These are phyloP conservation scores for Huiozyma naganishii DNA, from an alignment of 805 yeast genomes.

Conservation along the genomic window DNA sequence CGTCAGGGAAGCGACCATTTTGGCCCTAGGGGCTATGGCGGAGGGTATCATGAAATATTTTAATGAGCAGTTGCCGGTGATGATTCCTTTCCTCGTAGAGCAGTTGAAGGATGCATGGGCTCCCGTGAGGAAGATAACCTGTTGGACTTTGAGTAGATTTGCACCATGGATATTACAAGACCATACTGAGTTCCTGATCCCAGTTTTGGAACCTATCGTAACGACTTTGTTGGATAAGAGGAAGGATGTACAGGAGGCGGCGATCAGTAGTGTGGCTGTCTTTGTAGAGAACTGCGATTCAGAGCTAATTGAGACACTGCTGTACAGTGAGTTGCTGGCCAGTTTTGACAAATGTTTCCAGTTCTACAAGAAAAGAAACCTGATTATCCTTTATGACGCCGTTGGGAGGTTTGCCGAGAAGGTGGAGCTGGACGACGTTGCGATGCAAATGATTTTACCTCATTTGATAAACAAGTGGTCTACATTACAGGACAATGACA, in stretches of 20 bases:
- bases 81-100: conserved; percentile 78
- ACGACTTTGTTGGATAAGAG: conserved; percentile 68
- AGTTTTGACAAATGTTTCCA: conserved; percentile 67
- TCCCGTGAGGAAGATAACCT: conserved; percentile 81
- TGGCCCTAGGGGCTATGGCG: conserved; percentile 92
- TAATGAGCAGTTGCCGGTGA: conserved; percentile 59
- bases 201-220: conserved; percentile 70
- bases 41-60: conserved; percentile 74
- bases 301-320: conserved; percentile 46
- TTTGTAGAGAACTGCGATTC: conserved; percentile 71
- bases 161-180: conserved; percentile 71
- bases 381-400: conserved; percentile 78
- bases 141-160: conserved; percentile 91
- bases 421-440: conserved; percentile 44
- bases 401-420: conserved; percentile 82
- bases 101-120: conserved; percentile 66
- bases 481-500: conserved; percentile 59
- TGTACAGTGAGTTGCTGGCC: conserved; percentile 50
- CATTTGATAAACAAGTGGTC: conserved; percentile 82
- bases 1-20: conserved; percentile 81
- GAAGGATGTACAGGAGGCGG: conserved; percentile 92
- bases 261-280: conserved; percentile 76
- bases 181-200: conserved; percentile 58
- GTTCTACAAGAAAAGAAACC: conserved; percentile 70
- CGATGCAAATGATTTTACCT: conserved; percentile 57